phyloP scores from a whole-genome alignment of 2,329 filamentous ascomycete species.

The Chaetomiaceae sp. region DNA sequence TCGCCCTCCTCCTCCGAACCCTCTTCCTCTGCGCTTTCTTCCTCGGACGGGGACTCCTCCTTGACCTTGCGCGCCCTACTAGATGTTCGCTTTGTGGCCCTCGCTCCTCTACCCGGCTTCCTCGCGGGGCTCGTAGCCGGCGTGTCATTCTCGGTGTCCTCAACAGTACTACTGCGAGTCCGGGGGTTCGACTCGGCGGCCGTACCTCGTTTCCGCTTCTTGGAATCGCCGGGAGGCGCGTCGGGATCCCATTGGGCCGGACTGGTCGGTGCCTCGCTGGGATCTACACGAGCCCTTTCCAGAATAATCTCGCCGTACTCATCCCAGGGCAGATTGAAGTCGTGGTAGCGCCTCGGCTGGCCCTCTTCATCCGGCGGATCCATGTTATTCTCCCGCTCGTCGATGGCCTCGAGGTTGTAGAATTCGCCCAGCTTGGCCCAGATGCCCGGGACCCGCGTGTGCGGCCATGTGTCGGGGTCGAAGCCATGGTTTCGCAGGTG shows the following conservation, averaged over 20 bases:
- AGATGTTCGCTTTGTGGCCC: conserved; percentile 42
- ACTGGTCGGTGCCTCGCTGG: conserved; percentile 46
- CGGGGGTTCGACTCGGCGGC: conserved; percentile 34
- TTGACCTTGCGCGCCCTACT: conserved; percentile 40
- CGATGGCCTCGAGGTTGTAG: conserved; percentile 81
- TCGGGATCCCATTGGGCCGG: conserved; percentile 40
- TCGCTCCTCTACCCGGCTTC: conserved; percentile 40
- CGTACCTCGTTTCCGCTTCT: conserved; percentile 46
- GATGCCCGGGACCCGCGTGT: conserved; percentile 86
- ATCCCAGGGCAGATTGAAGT: conserved; percentile 57
- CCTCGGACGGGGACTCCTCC: conserved; percentile 35
- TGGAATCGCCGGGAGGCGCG: conserved; percentile 27
- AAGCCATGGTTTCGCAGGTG: conserved; percentile 76
- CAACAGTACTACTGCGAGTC: conserved; percentile 46
- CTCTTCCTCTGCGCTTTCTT: conserved; percentile 32
- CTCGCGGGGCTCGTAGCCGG: conserved; percentile 36
- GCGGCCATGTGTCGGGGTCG: conserved; percentile 62
- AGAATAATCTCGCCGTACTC: conserved; percentile 47
- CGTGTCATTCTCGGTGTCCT: conserved; percentile 49
- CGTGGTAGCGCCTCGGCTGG: conserved; percentile 57
- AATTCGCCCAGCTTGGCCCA: conserved; percentile 81
- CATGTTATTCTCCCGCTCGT: conserved; percentile 70
- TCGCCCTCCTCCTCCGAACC: conserved; percentile 36
- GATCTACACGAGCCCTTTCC: conserved; percentile 41
- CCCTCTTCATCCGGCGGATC: conserved; percentile 53